Percentiles rank a stretch among this genome's conserved stretches.
These are phyloP conservation scores for Eucalyptus fibrosa DNA, from an alignment of 345 rosid species.

Conservation along the genomic window DNA sequence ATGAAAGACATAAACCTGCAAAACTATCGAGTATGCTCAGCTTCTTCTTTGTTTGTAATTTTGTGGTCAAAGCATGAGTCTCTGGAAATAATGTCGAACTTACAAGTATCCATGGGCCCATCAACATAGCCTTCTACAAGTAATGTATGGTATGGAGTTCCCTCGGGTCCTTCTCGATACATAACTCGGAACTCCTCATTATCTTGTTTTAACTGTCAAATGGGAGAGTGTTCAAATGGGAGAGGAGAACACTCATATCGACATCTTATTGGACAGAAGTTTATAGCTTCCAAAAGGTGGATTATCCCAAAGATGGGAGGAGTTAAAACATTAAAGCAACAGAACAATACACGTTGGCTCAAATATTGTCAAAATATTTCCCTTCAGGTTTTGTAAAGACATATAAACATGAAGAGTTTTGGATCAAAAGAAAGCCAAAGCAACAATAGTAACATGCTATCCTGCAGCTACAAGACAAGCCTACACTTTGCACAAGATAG, in stretches of 20 bases:
- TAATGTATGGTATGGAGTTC: conserved; percentile 68
- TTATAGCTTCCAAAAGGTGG: not conserved
- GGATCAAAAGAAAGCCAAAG: not conserved
- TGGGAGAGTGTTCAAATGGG: no score
- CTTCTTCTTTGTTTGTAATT: not conserved
- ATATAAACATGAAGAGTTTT: not conserved
- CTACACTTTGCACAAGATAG: not conserved
- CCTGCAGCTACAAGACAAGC: not conserved
- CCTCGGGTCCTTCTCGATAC: conserved; percentile 88
- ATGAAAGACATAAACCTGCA: conserved; percentile 81
- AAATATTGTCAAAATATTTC: not conserved
- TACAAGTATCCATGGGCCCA: conserved; percentile 78
- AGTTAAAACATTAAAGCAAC: not conserved
- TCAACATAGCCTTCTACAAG: conserved; percentile 94
- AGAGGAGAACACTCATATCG: not conserved
- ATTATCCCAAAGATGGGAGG: not conserved
- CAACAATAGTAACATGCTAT: not conserved
- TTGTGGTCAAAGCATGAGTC: not conserved
- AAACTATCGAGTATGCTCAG: not conserved
- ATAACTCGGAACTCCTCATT: conserved; percentile 77
- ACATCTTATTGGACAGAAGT: not conserved
- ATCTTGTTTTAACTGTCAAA: conserved; percentile 60
- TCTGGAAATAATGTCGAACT: conserved; percentile 12
- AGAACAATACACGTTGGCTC: not conserved
- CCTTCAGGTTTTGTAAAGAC: not conserved